A percentile compares a stretch with the other conserved stretches of the same genome.
Evolutionary conservation across 371 early-diverging fungal species (phyloP).

Genomic region (Rhizomucor pusillus): DNA sequence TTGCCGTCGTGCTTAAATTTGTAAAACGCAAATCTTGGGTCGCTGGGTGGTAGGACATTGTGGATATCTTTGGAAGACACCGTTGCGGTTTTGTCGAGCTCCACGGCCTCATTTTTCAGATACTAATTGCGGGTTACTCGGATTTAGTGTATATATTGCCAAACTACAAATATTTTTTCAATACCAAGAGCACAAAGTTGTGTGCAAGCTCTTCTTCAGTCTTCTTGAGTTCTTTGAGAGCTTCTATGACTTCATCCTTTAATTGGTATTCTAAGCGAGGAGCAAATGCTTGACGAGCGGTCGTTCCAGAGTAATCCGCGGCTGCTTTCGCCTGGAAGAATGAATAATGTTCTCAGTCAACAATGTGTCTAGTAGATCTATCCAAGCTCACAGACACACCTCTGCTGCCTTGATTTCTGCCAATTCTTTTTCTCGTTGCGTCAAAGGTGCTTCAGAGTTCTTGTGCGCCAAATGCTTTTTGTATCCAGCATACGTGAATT

Average conservation of each 20-base stretch:
- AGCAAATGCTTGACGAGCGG: conserved; percentile 58
- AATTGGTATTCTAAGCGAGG: conserved; percentile 61
- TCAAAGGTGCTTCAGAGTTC: conserved; percentile 75
- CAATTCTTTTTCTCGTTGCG: conserved; percentile 78
- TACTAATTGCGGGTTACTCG: too few relatives aligned
- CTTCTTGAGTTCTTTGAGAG: conserved; percentile 46
- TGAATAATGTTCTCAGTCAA: background rate
- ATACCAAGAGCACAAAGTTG: conserved; percentile 69
- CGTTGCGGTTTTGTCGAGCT: conserved; percentile 42
- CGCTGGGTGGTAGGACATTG: conserved; percentile 43
- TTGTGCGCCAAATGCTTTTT: conserved; percentile 67
- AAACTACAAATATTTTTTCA: background rate
- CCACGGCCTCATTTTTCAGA: conserved; percentile 55
- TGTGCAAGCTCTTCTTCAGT: conserved; percentile 30
- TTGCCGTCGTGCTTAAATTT: conserved; percentile 44
- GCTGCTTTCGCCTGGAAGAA: conserved; percentile 40
- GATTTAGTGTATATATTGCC: conserved; percentile 2
- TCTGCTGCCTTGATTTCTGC: conserved; percentile 67
- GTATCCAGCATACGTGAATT: conserved; percentile 75
- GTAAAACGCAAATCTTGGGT: conserved; percentile 73
- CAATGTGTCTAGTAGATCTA: background rate
- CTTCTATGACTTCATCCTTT: conserved; percentile 54
- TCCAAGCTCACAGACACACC: conserved; percentile 24
- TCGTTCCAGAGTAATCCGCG: conserved; percentile 51
- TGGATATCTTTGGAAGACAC: conserved; percentile 42